These are phyloP conservation scores for Gorgonomyces haynaldii DNA, from an alignment of 192 early-diverging fungal genomes.

Conservation along the genomic window DNA sequence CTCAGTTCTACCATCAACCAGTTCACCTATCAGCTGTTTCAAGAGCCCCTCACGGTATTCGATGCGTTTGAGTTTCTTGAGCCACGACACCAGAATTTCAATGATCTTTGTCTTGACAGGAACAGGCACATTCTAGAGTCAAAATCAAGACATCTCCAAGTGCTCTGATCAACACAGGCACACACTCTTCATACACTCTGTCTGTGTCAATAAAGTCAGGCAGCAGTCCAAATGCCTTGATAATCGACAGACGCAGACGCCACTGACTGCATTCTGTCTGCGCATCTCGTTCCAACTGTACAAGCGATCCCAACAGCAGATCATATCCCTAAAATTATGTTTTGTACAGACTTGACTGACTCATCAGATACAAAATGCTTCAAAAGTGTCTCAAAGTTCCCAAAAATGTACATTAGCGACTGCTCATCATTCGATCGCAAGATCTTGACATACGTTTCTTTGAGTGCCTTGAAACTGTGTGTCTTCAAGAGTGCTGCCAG, in stretches of 20 bases:
- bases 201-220: conserved; percentile 35
- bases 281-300: background rate
- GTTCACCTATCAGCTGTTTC: conserved; percentile 25
- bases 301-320: background rate
- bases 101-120: conserved; percentile 32
- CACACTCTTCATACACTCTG: conserved; percentile 28
- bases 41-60: conserved; percentile 28
- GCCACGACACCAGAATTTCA: conserved; percentile 18
- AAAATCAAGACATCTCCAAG: conserved; percentile 20
- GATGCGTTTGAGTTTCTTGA: conserved; percentile 15
- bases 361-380: background rate
- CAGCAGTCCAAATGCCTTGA: conserved; percentile 28
- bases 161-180: conserved; percentile 32
- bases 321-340: no score
- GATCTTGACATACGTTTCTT: background rate
- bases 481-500: background rate
- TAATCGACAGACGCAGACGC: conserved; percentile 26
- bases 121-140: background rate
- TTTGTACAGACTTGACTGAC: background rate
- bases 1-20: conserved; percentile 20
- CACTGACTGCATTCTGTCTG: conserved; percentile 11
- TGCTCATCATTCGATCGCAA: background rate
- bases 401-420: background rate
- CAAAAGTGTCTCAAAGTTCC: conserved; percentile 1
- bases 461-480: background rate